A percentile compares a stretch with the other conserved stretches of the same genome.
Conservation (phyloP, 2,329 filamentous ascomycete species). For the Exophiala dermatitidis region DNA sequence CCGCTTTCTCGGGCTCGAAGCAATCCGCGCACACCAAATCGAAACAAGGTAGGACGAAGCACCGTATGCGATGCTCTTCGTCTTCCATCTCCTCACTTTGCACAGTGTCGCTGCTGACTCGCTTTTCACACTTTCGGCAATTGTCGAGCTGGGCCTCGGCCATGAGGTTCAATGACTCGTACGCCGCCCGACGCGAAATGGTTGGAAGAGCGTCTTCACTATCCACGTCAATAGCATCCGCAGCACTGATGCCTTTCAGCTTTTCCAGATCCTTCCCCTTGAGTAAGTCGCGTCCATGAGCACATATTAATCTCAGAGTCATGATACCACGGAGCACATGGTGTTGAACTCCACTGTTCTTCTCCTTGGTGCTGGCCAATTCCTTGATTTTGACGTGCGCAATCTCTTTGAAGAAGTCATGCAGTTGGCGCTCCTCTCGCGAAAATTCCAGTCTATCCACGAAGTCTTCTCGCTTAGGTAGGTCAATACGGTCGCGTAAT, state of each 20-base stretch:
- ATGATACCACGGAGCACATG: conserved; percentile 89
- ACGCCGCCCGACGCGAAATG: conserved; percentile 65
- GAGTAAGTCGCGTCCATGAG: conserved; percentile 86
- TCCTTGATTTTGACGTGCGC: conserved; percentile 73
- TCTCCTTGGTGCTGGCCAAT: conserved; percentile 61
- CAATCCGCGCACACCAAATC: conserved; percentile 77
- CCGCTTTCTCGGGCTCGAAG: conserved; percentile 53
- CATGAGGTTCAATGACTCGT: conserved; percentile 79
- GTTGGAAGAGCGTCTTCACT: conserved; percentile 56
- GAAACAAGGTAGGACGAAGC: conserved; percentile 78
- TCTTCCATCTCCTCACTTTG: conserved; percentile 47
- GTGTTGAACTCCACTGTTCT: conserved; percentile 60
- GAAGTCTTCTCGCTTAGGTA: conserved; percentile 66
- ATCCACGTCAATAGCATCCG: conserved; percentile 82
- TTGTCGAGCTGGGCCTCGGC: conserved; percentile 69
- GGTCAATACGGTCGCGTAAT: conserved; percentile 80
- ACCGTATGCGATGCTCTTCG: conserved; percentile 52
- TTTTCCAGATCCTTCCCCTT: conserved; percentile 73
- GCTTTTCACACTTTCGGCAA: conserved; percentile 63
- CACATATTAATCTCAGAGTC: conserved; percentile 81
- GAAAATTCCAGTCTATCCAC: conserved; percentile 69
- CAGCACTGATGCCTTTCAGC: conserved; percentile 71
- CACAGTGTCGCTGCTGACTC: conserved; percentile 47
- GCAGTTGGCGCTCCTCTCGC: conserved; percentile 65
- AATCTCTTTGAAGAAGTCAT: conserved; percentile 76